phyloP scores from a whole-genome alignment of 2,329 filamentous ascomycete species.

The Lachnellula hyalina region DNA sequence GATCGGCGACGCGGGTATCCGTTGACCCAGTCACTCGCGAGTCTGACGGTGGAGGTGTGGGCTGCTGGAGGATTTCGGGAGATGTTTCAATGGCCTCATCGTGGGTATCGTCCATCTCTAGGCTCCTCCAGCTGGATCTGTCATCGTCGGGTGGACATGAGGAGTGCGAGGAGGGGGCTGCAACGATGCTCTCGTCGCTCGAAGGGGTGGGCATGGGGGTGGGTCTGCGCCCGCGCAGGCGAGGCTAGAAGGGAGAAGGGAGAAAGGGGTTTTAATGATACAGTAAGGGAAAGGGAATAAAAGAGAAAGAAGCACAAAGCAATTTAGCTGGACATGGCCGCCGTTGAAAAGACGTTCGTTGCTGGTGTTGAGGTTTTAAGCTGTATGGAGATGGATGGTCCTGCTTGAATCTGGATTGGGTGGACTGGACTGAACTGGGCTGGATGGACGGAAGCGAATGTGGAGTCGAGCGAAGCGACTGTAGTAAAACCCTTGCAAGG shows the following conservation, averaged over 20 bases:
- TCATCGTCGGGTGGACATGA: conserved; percentile 42
- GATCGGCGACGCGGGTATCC: conserved; percentile 32
- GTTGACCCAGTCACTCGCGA: conserved; percentile 22
- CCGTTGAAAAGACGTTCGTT: conserved; percentile 16
- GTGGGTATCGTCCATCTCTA: conserved; percentile 30
- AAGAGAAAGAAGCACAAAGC: conserved; percentile 3
- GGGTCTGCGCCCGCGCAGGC: conserved; percentile 26
- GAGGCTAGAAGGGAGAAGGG: conserved; percentile 17
- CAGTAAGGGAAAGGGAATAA: conserved; percentile 20
- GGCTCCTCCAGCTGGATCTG: conserved; percentile 30
- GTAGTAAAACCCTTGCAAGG: not conserved
- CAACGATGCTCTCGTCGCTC: conserved; percentile 22
- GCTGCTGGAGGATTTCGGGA: conserved; percentile 28
- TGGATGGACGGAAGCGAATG: too few species aligned
- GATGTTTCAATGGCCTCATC: conserved; percentile 25
- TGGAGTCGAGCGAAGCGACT: conserved; percentile 1
- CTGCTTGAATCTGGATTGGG: conserved; percentile 5
- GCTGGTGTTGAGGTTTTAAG: conserved; percentile 10
- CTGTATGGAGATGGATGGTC: conserved; percentile 8
- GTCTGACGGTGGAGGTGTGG: conserved; percentile 25
- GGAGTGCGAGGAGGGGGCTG: conserved; percentile 27
- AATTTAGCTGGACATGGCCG: conserved; percentile 25
- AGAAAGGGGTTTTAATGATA: conserved; percentile 26
- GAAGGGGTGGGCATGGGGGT: conserved; percentile 33
- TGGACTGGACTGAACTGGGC: not conserved